Evolutionary conservation across 2,329 filamentous ascomycete species (phyloP), one percentile per base, ranked within the genome.

Genomic region (Neurospora crassa): DNA sequence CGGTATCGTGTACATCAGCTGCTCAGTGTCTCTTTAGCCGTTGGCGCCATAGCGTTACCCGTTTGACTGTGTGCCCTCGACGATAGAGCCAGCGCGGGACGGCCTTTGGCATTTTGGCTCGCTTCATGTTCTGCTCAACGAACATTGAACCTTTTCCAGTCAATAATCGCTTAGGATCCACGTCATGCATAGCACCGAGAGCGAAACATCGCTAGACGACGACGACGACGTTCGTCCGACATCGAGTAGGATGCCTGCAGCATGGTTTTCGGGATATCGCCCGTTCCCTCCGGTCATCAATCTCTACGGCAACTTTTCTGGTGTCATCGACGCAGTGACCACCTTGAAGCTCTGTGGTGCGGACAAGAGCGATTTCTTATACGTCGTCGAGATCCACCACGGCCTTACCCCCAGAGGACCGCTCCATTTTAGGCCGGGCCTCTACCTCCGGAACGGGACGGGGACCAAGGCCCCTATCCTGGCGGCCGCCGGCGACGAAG

Each of bases 401-500:
- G 72, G 73, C 5, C 70, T 67, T 29, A 73, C 72, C 8, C 34
- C 70, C 0, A 24, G 73, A 4, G 72, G 70, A 1, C 72, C 72
- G 16, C 72, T 74, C 45, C 18, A 70, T 53, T 73, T 72, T 34
- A 69, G 69, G 41, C 73, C 67, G n/a, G 73, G 73, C 11, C 69
- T 67, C 69, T 73, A 73, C 68, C 72, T 74, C 2, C 73, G 69
- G 45, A 72, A 73, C 53, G 73, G 73, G 3, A 71, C 70, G 16
- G 45, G 16, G 24, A 40, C 42, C 34, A 37, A 37, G 1, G 34
- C 34, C 7, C 34, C 34, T 37, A 37, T 37, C 34, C 6, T 37
- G 34, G 34, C 34, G 7, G 34, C 34, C 34, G 34, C 34, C 34
- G 73, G 73, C 43, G 69, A 74, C 24, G 68, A 72, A 11, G 70